These are phyloP conservation scores for Mycena rosella DNA, from an alignment of 768 basidiomycete species.

Conservation along the genomic window DNA sequence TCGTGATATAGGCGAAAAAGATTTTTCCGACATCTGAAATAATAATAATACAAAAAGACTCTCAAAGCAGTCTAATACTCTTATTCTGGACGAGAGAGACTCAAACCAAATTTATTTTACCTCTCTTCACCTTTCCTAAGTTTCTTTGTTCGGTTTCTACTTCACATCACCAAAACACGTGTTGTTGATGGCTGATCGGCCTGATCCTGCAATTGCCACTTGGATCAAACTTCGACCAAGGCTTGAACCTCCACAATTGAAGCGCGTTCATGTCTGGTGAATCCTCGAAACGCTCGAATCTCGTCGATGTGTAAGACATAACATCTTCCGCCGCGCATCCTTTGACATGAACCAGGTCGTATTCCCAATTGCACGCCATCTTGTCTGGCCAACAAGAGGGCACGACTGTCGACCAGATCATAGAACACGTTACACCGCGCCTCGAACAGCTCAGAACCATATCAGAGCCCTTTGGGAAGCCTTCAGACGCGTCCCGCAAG, in stretches of 20 bases:
- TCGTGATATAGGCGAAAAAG: no score
- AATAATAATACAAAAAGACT: no score
- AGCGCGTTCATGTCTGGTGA: slow-evolving; percentile 54
- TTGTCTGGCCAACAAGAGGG: slow-evolving; percentile 73
- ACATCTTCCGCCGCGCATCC: slow-evolving; percentile 9
- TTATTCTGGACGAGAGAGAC: no score
- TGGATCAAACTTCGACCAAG: no score
- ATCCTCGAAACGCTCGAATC: slow-evolving; percentile 72
- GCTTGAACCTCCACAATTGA: neutral
- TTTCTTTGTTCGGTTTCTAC: no score
- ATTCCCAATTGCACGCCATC: slow-evolving; percentile 66
- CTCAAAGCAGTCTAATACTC: no score
- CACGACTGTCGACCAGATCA: slow-evolving; percentile 67
- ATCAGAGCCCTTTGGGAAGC: slow-evolving; percentile 75
- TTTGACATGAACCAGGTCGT: slow-evolving; percentile 13
- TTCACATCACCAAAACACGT: no score
- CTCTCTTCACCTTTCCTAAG: no score
- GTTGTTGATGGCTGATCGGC: no score
- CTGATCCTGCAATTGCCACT: no score
- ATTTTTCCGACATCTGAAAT: no score
- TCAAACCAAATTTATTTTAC: no score
- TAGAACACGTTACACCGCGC: slow-evolving; percentile 70
- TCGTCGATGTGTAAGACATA: slow-evolving; percentile 75
- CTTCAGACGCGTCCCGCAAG: slow-evolving; percentile 75
- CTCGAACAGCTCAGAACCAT: slow-evolving; percentile 68